A percentile compares a stretch with the other conserved stretches of the same genome.
These are phyloP conservation scores for Oryza brachyantha DNA, from an alignment of 176 grass and related monocot genomes.

Conservation along the genomic window DNA sequence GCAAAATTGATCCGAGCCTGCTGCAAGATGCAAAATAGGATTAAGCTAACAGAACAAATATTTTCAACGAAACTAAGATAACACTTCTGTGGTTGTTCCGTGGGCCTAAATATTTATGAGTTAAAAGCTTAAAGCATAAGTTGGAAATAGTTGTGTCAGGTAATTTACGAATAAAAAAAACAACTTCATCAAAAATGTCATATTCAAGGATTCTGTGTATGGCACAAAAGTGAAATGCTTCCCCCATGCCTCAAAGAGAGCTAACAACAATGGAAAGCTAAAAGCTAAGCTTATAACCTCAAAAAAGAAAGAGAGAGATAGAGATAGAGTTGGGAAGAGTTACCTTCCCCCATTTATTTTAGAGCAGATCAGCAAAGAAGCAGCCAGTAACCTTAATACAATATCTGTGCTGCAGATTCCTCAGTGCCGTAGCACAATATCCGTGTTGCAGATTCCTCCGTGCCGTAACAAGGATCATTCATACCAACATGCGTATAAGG, in stretches of 20 bases:
- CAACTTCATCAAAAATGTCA: background rate
- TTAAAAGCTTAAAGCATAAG: background rate
- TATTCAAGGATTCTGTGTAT: background rate
- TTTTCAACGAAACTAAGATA: background rate
- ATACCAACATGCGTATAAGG: background rate
- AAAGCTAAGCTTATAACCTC: background rate
- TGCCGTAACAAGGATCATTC: background rate
- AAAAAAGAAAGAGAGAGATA: background rate
- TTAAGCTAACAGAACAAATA: conserved; percentile 16
- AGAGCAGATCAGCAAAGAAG: conserved; percentile 1
- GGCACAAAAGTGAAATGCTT: background rate
- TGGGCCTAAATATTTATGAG: background rate
- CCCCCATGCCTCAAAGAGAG: background rate
- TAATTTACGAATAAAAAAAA: background rate
- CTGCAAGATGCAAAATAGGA: conserved; percentile 14
- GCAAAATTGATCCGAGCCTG: conserved; percentile 46
- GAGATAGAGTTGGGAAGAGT: background rate
- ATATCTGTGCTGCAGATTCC: background rate
- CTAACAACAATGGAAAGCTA: background rate
- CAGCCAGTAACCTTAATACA: background rate
- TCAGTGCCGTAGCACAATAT: background rate
- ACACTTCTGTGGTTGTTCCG: background rate
- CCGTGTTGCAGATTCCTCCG: background rate
- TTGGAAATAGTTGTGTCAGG: too few relatives aligned
- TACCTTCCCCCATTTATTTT: conserved; percentile 57